Evolutionary conservation across 176 grass and related monocot genomes (phyloP).

Genomic region (Oryza glaberrima): DNA sequence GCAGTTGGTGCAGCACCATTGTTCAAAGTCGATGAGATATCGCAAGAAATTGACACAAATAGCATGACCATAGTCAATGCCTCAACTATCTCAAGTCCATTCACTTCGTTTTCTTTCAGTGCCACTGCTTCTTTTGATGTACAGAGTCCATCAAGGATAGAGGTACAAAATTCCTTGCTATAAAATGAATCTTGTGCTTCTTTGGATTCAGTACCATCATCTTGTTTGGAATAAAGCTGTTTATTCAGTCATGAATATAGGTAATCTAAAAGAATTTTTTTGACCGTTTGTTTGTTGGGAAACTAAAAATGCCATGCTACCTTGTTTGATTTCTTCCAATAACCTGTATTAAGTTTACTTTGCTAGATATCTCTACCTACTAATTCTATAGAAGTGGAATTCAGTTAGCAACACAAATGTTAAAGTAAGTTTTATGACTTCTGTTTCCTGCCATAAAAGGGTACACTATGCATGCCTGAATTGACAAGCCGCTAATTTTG

Average conservation of each 20-base stretch:
- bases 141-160: conserved; percentile 75
- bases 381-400: conserved; percentile 3
- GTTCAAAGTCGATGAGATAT: conserved; percentile 84
- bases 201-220: neutral
- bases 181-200: conserved; percentile 11
- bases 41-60: conserved; percentile 74
- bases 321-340: neutral
- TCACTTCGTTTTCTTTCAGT: conserved; percentile 83
- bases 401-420: neutral
- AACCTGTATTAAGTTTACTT: neutral
- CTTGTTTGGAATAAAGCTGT: neutral
- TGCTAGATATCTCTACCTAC: neutral
- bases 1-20: conserved; percentile 71
- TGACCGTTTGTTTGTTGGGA: neutral
- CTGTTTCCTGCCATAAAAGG: neutral
- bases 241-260: too few relatives aligned
- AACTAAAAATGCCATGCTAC: neutral
- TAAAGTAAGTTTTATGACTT: neutral
- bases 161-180: conserved; percentile 50
- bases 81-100: conserved; percentile 71
- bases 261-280: neutral
- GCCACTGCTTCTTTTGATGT: conserved; percentile 89
- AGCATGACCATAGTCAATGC: conserved; percentile 72
- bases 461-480: neutral
- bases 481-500: neutral